Evolutionary conservation across 2,329 filamentous ascomycete genomes (phyloP).

Genomic region (Rutstroemia sp.): DNA sequence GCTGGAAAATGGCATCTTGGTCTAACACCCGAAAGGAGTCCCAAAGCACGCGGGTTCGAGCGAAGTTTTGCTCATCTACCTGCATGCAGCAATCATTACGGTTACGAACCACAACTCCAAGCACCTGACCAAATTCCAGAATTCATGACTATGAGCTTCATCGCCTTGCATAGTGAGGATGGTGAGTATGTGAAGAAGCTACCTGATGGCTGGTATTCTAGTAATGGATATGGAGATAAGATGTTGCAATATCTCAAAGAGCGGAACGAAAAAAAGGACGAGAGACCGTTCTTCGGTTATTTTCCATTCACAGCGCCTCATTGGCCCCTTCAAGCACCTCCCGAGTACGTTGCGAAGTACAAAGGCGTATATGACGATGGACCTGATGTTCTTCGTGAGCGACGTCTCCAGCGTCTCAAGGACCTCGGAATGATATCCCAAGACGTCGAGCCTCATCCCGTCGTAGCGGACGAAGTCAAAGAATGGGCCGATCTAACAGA

Average conservation of each 20-base stretch:
- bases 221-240: slow-evolving; percentile 10
- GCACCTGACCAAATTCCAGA: slow-evolving; percentile 29
- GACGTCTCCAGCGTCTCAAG: slow-evolving; percentile 46
- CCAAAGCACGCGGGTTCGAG: slow-evolving; percentile 47
- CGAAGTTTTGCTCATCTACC: slow-evolving; percentile 47
- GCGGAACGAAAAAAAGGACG: slow-evolving; percentile 9
- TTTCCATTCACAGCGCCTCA: slow-evolving; percentile 46
- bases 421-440: slow-evolving; percentile 36
- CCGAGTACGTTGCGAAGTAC: slow-evolving; percentile 31
- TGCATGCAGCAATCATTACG: slow-evolving; percentile 41
- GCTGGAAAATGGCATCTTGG: slow-evolving; percentile 51
- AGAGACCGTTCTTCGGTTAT: slow-evolving; percentile 40
- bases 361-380: slow-evolving; percentile 51
- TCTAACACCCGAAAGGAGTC: slow-evolving; percentile 34
- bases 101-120: slow-evolving; percentile 26
- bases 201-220: slow-evolving; percentile 12
- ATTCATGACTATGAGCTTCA: slow-evolving; percentile 33
- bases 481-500: slow-evolving; percentile 17
- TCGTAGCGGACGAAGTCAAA: slow-evolving; percentile 11
- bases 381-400: slow-evolving; percentile 46
- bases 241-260: slow-evolving; percentile 13
- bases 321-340: slow-evolving; percentile 45
- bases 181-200: slow-evolving; percentile 34
- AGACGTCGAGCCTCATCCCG: slow-evolving; percentile 18
- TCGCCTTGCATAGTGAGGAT: slow-evolving; percentile 32